Conservation (phyloP, 192 early-diverging fungal species). For the Mortierella claussenii region DNA sequence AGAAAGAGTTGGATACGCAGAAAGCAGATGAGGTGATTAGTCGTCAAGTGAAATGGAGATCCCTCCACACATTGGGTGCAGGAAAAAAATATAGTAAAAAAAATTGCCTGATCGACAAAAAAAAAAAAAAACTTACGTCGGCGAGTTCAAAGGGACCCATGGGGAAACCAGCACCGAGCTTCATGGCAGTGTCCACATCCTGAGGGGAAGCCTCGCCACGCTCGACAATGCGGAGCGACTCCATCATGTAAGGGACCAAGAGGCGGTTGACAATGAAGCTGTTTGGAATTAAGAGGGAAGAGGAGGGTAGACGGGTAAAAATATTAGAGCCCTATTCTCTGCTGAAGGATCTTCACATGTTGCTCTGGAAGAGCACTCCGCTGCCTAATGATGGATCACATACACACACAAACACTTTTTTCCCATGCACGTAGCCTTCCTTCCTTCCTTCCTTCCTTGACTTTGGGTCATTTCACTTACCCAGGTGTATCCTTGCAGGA, state of each 20-base stretch:
- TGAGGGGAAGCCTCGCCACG: constrained; percentile 84
- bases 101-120: constrained; percentile 5
- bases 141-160: constrained; percentile 92
- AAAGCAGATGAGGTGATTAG: too few relatives aligned
- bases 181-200: constrained; percentile 97
- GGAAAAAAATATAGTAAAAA: neutral
- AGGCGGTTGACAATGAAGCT: constrained; percentile 96
- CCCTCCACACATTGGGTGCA: too few relatives aligned
- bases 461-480: constrained; percentile 51
- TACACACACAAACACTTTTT: neutral
- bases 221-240: constrained; percentile 92
- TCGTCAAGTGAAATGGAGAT: too few relatives aligned
- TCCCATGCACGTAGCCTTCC: too few relatives aligned
- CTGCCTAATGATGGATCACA: neutral
- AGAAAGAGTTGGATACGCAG: constrained; percentile 9
- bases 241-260: constrained; percentile 96
- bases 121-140: constrained; percentile 63
- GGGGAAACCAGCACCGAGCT: constrained; percentile 95
- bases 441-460: too few relatives aligned
- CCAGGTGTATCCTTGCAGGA: constrained; percentile 97
- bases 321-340: constrained; percentile 5
- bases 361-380: neutral
- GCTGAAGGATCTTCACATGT: constrained; percentile 27
- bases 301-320: neutral
- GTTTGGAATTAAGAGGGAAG: constrained; percentile 1